Percentiles rank a stretch among this genome's conserved stretches.
Evolutionary conservation across 495 filamentous ascomycete genomes (phyloP).

Genomic region (Friedmanniomyces simplex): DNA sequence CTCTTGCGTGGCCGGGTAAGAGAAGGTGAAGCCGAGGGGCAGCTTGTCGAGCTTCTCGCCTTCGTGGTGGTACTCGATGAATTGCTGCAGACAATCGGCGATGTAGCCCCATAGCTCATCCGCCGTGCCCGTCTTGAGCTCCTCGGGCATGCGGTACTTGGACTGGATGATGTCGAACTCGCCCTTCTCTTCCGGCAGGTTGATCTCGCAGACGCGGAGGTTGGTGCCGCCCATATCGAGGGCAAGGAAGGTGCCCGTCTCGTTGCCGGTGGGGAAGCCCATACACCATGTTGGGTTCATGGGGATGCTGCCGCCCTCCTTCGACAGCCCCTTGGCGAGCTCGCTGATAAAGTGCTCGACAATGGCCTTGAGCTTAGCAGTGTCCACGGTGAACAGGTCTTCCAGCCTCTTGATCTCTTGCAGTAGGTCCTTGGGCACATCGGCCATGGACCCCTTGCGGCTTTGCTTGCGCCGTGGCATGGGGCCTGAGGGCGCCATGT

Average conservation of each 20-base stretch:
- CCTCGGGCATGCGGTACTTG: slow-evolving; percentile 94
- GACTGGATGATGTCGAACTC: slow-evolving; percentile 99
- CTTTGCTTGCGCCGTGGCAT: slow-evolving; percentile 62
- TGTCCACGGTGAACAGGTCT: slow-evolving; percentile 71
- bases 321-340: slow-evolving; percentile 62
- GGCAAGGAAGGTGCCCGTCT: slow-evolving; percentile 84
- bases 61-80: slow-evolving; percentile 82
- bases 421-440: slow-evolving; percentile 74
- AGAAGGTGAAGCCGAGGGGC: slow-evolving; percentile 95
- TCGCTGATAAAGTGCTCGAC: slow-evolving; percentile 81
- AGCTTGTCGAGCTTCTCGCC: slow-evolving; percentile 54
- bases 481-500: slow-evolving; percentile 39
- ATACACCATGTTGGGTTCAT: slow-evolving; percentile 99
- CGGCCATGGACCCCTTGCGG: slow-evolving; percentile 69
- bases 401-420: slow-evolving; percentile 79
- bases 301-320: slow-evolving; percentile 87
- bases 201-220: slow-evolving; percentile 93
- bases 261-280: slow-evolving; percentile 78
- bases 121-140: slow-evolving; percentile 78
- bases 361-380: slow-evolving; percentile 73
- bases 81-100: slow-evolving; percentile 92
- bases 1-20: slow-evolving; percentile 90
- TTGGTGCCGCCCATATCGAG: slow-evolving; percentile 99
- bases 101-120: slow-evolving; percentile 98
- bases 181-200: slow-evolving; percentile 77